Evolutionary conservation across 1,139 yeast genomes (phyloP), one percentile per base, ranked within the genome.

Genomic region (Zygotorulaspora mrakii): DNA sequence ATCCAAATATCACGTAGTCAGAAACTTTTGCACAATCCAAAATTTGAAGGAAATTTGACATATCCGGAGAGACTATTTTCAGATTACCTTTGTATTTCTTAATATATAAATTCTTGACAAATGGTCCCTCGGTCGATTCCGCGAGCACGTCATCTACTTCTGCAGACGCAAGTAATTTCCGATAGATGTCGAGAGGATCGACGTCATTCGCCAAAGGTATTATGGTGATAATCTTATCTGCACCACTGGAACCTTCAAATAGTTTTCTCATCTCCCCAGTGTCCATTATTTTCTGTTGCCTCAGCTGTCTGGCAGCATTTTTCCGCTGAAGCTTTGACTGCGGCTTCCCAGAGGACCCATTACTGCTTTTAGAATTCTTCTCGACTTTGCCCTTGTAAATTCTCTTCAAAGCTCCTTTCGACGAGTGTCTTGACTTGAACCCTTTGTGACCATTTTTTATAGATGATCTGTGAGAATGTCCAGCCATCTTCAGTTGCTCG

Each of bases 21-120:
- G 97, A 81, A 3, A 85, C 77, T 58, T 86, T 85, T 20, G 94
- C 88, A 23, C 94, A 82, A 65, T 94, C 98, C 43, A 94, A 62
- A 28, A 91, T 73, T 12, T 83, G 69, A 27, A 86, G 64, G 42
- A 88, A 73, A 57, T 82, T 76, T 34, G 69, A 63, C 63, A 75
- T 76, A 50, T 84, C 82, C 1, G 96, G 95, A 17, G 88, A 66
- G 17, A 91, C 74, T 46, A 87, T 71, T 55, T 86, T 84, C 43
- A 91, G 59, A 53, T 77, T 79, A 41, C 91, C 74, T 63, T 84
- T 85, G 64, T 84, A 91, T 46, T 88, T 75, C 22, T 71, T 67
- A 20, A 85, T 67, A 46, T 67, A 70, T 12, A 79, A 59, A 18
- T 59, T 57, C 43, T 69, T 66, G 11, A 65, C 59, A 39, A 60